Evolutionary conservation across 108 stramenopile species (phyloP).

Genomic region (Asterionellopsis glacialis): DNA sequence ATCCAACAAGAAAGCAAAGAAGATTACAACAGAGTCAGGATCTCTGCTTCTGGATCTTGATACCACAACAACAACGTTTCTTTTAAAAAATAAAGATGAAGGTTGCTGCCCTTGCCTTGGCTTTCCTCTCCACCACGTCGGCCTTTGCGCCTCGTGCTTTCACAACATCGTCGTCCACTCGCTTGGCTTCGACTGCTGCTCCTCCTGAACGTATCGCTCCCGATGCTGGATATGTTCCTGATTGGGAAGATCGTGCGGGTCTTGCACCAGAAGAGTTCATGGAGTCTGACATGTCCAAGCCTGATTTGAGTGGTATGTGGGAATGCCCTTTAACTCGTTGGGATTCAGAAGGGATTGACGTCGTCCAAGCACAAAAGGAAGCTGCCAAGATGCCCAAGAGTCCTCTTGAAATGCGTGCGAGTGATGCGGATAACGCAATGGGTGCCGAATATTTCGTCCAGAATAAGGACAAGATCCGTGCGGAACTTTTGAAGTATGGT

Average conservation of each 20-base stretch:
- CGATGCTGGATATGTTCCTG: constrained; percentile 64
- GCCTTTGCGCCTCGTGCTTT: constrained; percentile 1
- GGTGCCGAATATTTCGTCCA: constrained; percentile 63
- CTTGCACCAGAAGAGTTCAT: constrained; percentile 66
- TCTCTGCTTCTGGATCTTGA: no score
- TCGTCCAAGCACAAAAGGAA: constrained; percentile 48
- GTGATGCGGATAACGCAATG: constrained; percentile 49
- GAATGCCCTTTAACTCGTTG: constrained; percentile 88
- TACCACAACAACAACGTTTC: no score
- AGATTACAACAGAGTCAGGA: no score
- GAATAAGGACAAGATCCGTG: constrained; percentile 59
- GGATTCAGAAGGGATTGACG: constrained; percentile 70
- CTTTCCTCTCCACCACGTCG: neutral
- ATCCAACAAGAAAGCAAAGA: no score
- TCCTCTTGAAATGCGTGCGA: constrained; percentile 66
- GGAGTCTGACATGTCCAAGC: constrained; percentile 53
- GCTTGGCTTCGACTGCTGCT: neutral
- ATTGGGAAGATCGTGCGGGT: constrained; percentile 74
- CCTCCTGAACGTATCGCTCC: constrained; percentile 63
- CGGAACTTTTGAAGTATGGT: constrained; percentile 67
- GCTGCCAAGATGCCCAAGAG: constrained; percentile 46
- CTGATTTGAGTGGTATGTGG: constrained; percentile 75
- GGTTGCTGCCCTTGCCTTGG: neutral
- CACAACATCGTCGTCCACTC: neutral
- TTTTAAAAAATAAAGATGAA: neutral